Conservation (phyloP, 148 eudicot species). For the Arctostaphylos glauca region DNA sequence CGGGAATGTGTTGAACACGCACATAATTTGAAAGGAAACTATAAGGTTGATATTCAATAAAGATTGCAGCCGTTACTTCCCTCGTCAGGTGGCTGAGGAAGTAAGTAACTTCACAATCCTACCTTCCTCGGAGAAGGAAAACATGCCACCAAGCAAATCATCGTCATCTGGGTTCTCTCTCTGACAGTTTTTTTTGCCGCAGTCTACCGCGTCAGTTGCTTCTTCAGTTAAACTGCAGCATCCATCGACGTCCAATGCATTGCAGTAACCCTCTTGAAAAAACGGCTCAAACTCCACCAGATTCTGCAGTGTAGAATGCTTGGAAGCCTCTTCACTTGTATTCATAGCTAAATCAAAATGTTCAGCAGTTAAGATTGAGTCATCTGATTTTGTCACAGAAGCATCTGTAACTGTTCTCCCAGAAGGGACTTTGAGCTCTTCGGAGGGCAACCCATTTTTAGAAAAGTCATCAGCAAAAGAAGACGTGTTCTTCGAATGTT, state of each 20-base stretch:
- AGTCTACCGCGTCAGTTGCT: slow-evolving; percentile 10
- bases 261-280: slow-evolving; percentile 20
- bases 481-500: slow-evolving; percentile 5
- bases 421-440: neutral
- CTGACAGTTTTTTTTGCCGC: slow-evolving; percentile 1
- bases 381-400: neutral
- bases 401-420: slow-evolving; percentile 1
- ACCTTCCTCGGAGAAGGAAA: slow-evolving; percentile 22
- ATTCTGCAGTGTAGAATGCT: slow-evolving; percentile 8
- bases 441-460: neutral
- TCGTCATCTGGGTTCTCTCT: slow-evolving; percentile 8
- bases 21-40: neutral
- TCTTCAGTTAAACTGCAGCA: slow-evolving; percentile 10
- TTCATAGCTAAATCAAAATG: slow-evolving; percentile 11
- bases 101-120: neutral
- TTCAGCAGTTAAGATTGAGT: slow-evolving; percentile 2
- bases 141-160: slow-evolving; percentile 17
- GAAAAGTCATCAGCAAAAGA: neutral
- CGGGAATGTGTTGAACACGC: neutral
- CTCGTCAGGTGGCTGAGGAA: neutral
- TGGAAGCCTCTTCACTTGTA: neutral
- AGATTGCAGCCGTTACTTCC: neutral
- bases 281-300: slow-evolving; percentile 3
- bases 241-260: slow-evolving; percentile 2
- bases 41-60: neutral